These are phyloP conservation scores for Cardamine occulta DNA, from an alignment of 345 rosid genomes.

Conservation along the genomic window DNA sequence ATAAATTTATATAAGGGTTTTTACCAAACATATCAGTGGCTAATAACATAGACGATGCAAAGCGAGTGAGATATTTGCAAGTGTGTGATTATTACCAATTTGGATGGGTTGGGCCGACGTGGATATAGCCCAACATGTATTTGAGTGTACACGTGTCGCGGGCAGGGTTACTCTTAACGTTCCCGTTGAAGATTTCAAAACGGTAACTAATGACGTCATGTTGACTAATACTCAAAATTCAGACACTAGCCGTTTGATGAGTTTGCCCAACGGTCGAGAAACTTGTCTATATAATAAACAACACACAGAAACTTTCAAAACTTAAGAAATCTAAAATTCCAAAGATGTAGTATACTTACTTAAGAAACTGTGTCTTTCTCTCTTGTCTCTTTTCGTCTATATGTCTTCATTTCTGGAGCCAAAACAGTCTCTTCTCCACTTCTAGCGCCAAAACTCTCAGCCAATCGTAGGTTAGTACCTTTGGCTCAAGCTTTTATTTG, in stretches of 20 bases:
- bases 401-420: neutral
- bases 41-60: neutral
- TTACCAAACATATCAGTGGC: neutral
- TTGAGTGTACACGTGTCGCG: neutral
- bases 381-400: neutral
- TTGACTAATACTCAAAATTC: neutral
- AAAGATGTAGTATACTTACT: neutral
- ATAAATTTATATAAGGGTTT: neutral
- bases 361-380: neutral
- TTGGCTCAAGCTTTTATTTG: neutral
- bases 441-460: neutral
- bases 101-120: neutral
- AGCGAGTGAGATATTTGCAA: neutral
- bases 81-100: neutral
- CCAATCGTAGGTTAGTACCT: neutral
- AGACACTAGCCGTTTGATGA: neutral
- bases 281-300: neutral
- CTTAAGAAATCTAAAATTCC: neutral
- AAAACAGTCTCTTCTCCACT: neutral
- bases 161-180: neutral
- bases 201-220: neutral
- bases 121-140: neutral
- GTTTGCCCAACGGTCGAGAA: neutral
- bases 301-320: neutral
- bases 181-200: neutral